Percentiles rank a stretch among this genome's conserved stretches.
These are phyloP conservation scores for Aegilops sharonensis DNA, from an alignment of 176 grass and related monocot genomes.

Conservation along the genomic window DNA sequence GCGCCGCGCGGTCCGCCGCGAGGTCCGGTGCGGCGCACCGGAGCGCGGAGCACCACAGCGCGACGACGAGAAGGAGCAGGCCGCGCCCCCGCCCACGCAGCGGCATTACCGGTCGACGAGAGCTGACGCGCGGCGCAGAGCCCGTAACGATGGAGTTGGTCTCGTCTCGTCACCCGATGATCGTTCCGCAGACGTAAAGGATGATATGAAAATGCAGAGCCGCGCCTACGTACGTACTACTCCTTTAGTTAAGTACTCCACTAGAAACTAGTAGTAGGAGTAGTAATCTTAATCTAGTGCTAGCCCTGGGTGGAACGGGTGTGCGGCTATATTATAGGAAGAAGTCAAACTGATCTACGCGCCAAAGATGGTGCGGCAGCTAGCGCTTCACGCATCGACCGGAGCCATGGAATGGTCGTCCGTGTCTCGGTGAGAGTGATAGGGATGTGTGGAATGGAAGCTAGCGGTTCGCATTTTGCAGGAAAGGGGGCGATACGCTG, in stretches of 20 bases:
- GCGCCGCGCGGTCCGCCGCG: slow-evolving; percentile 54
- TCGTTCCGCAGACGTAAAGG: too few relatives aligned
- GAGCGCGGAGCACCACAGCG: background rate
- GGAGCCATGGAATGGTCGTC: background rate
- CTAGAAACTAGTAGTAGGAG: background rate
- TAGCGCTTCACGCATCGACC: background rate
- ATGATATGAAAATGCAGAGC: background rate
- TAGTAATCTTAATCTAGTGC: background rate
- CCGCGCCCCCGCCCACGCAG: background rate
- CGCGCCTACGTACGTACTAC: background rate
- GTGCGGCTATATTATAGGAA: background rate
- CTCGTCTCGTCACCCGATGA: background rate
- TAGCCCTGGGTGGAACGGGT: background rate
- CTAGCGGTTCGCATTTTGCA: background rate
- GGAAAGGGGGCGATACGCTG: background rate
- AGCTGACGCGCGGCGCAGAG: too few relatives aligned
- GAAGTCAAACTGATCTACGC: background rate
- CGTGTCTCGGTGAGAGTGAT: background rate
- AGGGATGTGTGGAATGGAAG: background rate
- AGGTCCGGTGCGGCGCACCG: slow-evolving; percentile 30
- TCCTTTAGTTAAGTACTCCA: background rate
- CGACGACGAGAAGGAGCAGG: background rate
- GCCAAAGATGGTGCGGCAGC: background rate
- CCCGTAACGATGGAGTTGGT: background rate
- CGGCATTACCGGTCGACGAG: background rate